A percentile compares a stretch with the other conserved stretches of the same genome.
Conservation (phyloP, 352 stramenopile genomes). For the Phytophthora foliorum region DNA sequence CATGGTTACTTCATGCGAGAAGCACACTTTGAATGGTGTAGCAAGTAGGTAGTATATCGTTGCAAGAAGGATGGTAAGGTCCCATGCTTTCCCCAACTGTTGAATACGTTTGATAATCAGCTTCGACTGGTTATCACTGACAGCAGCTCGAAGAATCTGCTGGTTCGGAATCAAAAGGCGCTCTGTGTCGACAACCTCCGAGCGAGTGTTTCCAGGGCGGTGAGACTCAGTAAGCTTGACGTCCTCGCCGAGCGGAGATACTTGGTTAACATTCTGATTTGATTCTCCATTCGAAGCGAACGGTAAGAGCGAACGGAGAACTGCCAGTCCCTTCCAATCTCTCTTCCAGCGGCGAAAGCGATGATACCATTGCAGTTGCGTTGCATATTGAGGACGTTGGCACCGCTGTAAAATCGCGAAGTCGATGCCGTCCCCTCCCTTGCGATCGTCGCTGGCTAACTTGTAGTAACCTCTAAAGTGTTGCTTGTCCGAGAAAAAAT, state of each 20-base stretch:
- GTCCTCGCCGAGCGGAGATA: slow-evolving; percentile 10
- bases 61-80: slow-evolving; percentile 51
- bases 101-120: slow-evolving; percentile 51
- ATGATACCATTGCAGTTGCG: slow-evolving; percentile 54
- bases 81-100: slow-evolving; percentile 52
- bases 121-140: slow-evolving; percentile 15
- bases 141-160: slow-evolving; percentile 10
- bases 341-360: slow-evolving; percentile 42
- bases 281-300: background rate
- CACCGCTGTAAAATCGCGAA: slow-evolving; percentile 69
- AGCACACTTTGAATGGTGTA: slow-evolving; percentile 61
- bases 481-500: slow-evolving; percentile 42
- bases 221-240: background rate
- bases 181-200: slow-evolving; percentile 6
- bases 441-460: slow-evolving; percentile 1
- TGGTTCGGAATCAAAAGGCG: slow-evolving; percentile 7
- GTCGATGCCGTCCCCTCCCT: slow-evolving; percentile 38
- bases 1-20: slow-evolving; percentile 48
- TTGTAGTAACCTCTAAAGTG: slow-evolving; percentile 16
- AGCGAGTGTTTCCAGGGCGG: background rate
- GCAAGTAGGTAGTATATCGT: slow-evolving; percentile 47
- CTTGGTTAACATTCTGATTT: background rate
- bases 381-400: slow-evolving; percentile 52
- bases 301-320: background rate
- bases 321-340: background rate